A percentile compares a stretch with the other conserved stretches of the same genome.
Evolutionary conservation across 2,329 filamentous ascomycete genomes (phyloP).

Genomic region (Colletotrichum viniferum): DNA sequence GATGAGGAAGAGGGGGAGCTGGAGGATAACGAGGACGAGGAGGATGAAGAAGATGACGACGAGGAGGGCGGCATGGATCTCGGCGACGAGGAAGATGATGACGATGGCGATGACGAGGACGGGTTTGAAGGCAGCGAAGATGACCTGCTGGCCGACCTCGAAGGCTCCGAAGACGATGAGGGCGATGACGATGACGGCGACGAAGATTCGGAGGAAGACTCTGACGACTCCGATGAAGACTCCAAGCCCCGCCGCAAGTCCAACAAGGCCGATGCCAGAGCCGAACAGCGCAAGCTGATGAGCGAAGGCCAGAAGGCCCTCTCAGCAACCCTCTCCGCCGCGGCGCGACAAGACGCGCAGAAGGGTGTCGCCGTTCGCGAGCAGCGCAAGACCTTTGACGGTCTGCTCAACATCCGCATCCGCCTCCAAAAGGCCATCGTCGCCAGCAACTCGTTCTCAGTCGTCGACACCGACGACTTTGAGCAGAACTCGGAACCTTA

Average conservation of each 20-base stretch:
- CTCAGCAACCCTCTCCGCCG: slow-evolving; percentile 63
- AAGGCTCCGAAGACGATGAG: slow-evolving; percentile 28
- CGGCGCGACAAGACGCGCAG: slow-evolving; percentile 76
- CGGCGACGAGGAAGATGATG: slow-evolving; percentile 36
- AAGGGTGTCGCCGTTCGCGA: slow-evolving; percentile 88
- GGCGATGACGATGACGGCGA: slow-evolving; percentile 32
- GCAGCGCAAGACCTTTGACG: slow-evolving; percentile 86
- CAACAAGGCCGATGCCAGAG: slow-evolving; percentile 40
- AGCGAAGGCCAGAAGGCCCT: slow-evolving; percentile 70
- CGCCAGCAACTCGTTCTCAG: slow-evolving; percentile 75
- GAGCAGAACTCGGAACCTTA: slow-evolving; percentile 57
- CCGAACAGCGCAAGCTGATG: slow-evolving; percentile 71
- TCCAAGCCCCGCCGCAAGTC: slow-evolving; percentile 4
- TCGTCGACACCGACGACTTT: slow-evolving; percentile 44
- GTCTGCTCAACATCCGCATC: slow-evolving; percentile 87
- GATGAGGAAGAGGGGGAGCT: slow-evolving; percentile 44
- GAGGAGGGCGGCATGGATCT: slow-evolving; percentile 36
- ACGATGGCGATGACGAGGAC: slow-evolving; percentile 39
- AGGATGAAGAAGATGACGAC: slow-evolving; percentile 44
- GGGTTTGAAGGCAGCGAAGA: slow-evolving; percentile 30
- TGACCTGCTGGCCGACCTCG: slow-evolving; percentile 25
- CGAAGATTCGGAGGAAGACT: slow-evolving; percentile 36
- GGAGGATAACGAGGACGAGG: slow-evolving; percentile 37
- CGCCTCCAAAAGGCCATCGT: slow-evolving; percentile 90
- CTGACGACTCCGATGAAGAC: slow-evolving; percentile 34